Conservation (phyloP, 306 rosid species). For the Trifolium fragiferum region DNA sequence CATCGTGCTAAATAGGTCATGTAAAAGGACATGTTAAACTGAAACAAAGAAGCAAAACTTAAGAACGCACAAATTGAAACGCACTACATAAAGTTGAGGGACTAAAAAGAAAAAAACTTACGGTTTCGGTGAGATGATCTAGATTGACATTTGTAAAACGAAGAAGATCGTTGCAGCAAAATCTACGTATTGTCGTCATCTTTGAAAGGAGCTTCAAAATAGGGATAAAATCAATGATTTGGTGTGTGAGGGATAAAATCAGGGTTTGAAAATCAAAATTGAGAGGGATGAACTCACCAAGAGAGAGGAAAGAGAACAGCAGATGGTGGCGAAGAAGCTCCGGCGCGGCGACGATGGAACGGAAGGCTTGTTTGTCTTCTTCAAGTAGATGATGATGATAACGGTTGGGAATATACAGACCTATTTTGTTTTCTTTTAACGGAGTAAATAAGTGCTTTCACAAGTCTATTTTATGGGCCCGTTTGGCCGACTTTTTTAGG, state of each 20-base stretch:
- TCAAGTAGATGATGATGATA: too few relatives aligned
- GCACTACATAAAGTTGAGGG: background rate
- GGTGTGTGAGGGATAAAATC: too few relatives aligned
- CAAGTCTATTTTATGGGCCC: too few relatives aligned
- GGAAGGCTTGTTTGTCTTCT: too few relatives aligned
- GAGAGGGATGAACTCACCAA: background rate
- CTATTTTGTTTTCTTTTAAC: too few relatives aligned
- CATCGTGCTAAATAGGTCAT: constrained; percentile 98
- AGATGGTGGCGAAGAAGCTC: background rate
- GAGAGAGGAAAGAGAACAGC: background rate
- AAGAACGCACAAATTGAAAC: background rate
- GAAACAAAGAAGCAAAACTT: constrained; percentile 20
- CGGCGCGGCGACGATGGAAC: background rate
- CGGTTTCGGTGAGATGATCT: constrained; percentile 97
- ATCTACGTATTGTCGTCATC: constrained; percentile 95
- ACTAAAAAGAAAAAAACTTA: constrained; percentile 19
- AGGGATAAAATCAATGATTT: too few relatives aligned
- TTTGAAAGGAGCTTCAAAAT: background rate
- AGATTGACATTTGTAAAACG: constrained; percentile 86
- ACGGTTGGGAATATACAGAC: too few relatives aligned
- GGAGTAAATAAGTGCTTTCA: too few relatives aligned
- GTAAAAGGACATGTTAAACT: constrained; percentile 98
- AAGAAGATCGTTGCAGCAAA: constrained; percentile 96
- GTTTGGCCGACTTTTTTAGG: too few relatives aligned
- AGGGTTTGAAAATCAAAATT: too few relatives aligned